Evolutionary conservation across 495 filamentous ascomycete species (phyloP).

Genomic region (Penicillium alfredii): DNA sequence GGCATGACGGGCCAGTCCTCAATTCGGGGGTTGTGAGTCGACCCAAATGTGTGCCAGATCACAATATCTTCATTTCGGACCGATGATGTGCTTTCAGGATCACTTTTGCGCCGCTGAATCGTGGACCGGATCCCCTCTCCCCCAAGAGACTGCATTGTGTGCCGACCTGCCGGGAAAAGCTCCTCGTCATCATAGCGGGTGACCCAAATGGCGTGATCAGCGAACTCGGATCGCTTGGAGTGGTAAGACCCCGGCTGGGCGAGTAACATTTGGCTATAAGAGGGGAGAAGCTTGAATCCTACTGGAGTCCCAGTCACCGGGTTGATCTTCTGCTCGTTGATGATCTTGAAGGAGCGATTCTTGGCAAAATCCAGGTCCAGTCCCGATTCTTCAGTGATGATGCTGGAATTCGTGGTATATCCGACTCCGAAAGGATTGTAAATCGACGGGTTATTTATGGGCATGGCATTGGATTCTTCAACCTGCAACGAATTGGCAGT

Average conservation of each 20-base stretch:
- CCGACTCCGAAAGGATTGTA: slow-evolving; percentile 75
- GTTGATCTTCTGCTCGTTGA: slow-evolving; percentile 64
- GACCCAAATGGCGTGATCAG: slow-evolving; percentile 71
- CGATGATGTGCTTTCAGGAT: slow-evolving; percentile 20
- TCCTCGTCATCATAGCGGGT: slow-evolving; percentile 72
- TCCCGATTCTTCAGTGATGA: slow-evolving; percentile 53
- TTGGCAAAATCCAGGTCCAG: slow-evolving; percentile 54
- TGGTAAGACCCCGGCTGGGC: slow-evolving; percentile 64
- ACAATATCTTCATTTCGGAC: slow-evolving; percentile 48
- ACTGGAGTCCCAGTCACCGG: slow-evolving; percentile 66
- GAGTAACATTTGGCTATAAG: slow-evolving; percentile 72
- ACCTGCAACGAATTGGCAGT: slow-evolving; percentile 58
- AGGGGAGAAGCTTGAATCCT: slow-evolving; percentile 69
- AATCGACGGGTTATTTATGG: slow-evolving; percentile 41
- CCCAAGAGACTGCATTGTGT: slow-evolving; percentile 74
- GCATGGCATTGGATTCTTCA: slow-evolving; percentile 65
- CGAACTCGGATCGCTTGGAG: slow-evolving; percentile 70
- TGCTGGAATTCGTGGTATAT: slow-evolving; percentile 53
- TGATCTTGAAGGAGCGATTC: slow-evolving; percentile 74
- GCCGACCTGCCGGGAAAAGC: slow-evolving; percentile 70
- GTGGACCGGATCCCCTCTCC: slow-evolving; percentile 36
- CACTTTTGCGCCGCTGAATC: slow-evolving; percentile 10
- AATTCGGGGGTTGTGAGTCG: slow-evolving; percentile 52
- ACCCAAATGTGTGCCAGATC: slow-evolving; percentile 51
- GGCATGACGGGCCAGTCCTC: slow-evolving; percentile 67